Percentiles rank a stretch among this genome's conserved stretches.
Conservation (phyloP, 805 yeast genomes). For the Debaryomyces tyrocola region DNA sequence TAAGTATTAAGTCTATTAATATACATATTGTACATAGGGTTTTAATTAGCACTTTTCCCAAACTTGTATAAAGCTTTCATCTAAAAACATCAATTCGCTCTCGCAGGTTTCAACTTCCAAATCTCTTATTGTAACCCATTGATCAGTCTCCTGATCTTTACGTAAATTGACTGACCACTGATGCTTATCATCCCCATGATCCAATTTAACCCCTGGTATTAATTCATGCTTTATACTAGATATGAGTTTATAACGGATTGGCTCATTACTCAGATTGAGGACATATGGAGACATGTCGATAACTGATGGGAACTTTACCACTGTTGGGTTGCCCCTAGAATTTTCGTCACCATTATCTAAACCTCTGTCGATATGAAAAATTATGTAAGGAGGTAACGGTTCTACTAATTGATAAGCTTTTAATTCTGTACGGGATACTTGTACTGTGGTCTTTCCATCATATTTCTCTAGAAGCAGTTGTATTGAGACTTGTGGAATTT, state of each 20-base stretch:
- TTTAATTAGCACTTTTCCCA: conserved; percentile 46
- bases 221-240: conserved; percentile 16
- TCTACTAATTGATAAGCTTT: conserved; percentile 37
- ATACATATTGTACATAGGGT: not conserved
- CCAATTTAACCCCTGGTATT: conserved; percentile 12
- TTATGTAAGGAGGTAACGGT: conserved; percentile 52
- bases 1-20: conserved; percentile 1
- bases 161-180: conserved; percentile 47
- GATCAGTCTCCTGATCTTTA: conserved; percentile 27
- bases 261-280: conserved; percentile 11
- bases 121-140: conserved; percentile 64
- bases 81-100: conserved; percentile 58
- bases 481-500: conserved; percentile 54
- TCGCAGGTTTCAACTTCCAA: conserved; percentile 47
- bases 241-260: conserved; percentile 35
- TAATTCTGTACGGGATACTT: conserved; percentile 31
- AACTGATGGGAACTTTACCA: conserved; percentile 56
- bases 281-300: conserved; percentile 37
- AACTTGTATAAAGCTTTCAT: conserved; percentile 64
- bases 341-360: conserved; percentile 11
- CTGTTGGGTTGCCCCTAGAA: conserved; percentile 42
- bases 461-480: conserved; percentile 45
- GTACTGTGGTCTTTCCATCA: conserved; percentile 27
- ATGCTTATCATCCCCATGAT: conserved; percentile 26
- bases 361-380: conserved; percentile 56